These are phyloP conservation scores for Vigna radiata DNA, from an alignment of 306 rosid species.

Conservation along the genomic window DNA sequence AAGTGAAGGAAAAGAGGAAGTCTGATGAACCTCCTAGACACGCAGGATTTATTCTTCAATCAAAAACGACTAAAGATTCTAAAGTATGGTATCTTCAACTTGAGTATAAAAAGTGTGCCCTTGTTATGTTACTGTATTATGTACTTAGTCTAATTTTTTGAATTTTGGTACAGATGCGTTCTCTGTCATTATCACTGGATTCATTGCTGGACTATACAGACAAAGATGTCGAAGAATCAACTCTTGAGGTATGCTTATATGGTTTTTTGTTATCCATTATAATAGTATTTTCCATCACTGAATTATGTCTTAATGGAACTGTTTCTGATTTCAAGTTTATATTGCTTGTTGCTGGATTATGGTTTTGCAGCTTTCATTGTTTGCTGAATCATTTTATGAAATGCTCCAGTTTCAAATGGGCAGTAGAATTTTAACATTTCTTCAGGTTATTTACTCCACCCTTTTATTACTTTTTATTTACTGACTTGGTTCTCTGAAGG, in stretches of 20 bases:
- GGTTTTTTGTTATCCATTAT: conserved; percentile 9
- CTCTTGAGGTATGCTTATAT: conserved; percentile 77
- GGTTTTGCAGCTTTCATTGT: conserved; percentile 80
- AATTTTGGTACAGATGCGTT: conserved; percentile 68
- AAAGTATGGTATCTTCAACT: conserved; percentile 65
- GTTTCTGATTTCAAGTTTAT: conserved; percentile 5
- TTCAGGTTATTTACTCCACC: conserved; percentile 70
- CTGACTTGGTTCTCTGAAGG: conserved; percentile 38
- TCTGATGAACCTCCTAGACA: conserved; percentile 95
- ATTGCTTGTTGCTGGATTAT: conserved; percentile 23
- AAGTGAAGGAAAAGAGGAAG: conserved; percentile 76
- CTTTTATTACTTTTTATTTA: conserved; percentile 20
- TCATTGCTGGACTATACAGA: conserved; percentile 86
- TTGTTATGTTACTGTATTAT: conserved; percentile 1
- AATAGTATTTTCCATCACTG: neutral
- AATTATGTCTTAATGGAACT: neutral
- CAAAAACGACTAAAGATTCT: conserved; percentile 72
- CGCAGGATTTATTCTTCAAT: conserved; percentile 83
- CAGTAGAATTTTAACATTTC: conserved; percentile 73
- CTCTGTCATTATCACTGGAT: conserved; percentile 82
- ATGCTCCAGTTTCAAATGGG: conserved; percentile 99
- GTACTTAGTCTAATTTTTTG: conserved; percentile 29
- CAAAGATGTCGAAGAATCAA: conserved; percentile 92
- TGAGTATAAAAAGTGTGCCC: conserved; percentile 10
- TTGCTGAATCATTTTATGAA: conserved; percentile 93